Evolutionary conservation across 1,284 basidiomycete species (phyloP).

Genomic region (Leccinum fallax): DNA sequence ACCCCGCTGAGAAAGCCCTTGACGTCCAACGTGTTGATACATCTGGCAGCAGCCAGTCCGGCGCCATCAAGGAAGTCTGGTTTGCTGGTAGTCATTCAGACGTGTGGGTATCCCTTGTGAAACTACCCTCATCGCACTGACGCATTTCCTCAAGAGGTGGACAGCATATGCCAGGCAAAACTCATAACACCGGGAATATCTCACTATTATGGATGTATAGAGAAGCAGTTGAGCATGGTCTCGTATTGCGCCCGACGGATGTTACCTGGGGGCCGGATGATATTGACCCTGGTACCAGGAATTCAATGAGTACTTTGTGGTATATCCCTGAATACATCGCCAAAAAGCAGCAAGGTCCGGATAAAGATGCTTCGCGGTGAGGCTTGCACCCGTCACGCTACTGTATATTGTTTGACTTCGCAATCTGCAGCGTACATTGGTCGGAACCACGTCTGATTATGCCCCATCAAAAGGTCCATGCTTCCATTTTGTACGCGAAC

Average conservation of each 20-base stretch:
- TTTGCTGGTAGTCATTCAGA: slow-evolving; percentile 29
- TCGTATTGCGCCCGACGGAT: slow-evolving; percentile 13
- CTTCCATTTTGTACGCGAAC: neutral
- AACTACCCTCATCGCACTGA: neutral
- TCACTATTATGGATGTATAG: slow-evolving; percentile 22
- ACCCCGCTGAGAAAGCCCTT: neutral
- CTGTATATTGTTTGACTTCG: neutral
- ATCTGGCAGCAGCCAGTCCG: neutral
- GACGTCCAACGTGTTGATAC: neutral
- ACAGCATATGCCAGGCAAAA: neutral
- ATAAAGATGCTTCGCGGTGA: neutral
- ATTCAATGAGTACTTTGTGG: slow-evolving; percentile 22
- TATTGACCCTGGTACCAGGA: slow-evolving; percentile 10
- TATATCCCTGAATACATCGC: slow-evolving; percentile 20
- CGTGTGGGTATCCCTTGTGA: slow-evolving; percentile 19
- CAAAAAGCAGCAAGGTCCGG: neutral
- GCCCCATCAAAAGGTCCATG: neutral
- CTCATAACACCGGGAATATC: slow-evolving; percentile 14
- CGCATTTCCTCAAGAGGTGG: slow-evolving; percentile 10
- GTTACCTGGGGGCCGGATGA: slow-evolving; percentile 14
- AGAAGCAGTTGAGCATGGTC: slow-evolving; percentile 15
- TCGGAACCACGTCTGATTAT: neutral
- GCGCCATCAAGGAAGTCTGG: slow-evolving; percentile 27
- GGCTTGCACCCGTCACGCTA: neutral
- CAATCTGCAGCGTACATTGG: neutral